Percentiles rank a stretch among this genome's conserved stretches.
Conservation (phyloP, 768 basidiomycete species). For the Russula ochroleuca region DNA sequence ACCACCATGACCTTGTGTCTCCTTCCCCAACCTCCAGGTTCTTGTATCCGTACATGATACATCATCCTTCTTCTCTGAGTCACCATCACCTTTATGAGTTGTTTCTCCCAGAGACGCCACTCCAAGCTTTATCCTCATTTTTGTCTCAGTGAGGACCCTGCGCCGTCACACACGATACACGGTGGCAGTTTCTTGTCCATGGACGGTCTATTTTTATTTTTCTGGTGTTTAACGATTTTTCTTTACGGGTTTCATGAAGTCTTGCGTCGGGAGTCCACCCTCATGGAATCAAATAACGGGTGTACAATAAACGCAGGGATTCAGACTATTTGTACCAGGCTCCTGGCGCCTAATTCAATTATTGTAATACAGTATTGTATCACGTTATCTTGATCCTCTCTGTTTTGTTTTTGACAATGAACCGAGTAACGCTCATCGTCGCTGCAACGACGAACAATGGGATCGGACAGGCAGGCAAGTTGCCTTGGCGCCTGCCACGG, state of each 20-base stretch:
- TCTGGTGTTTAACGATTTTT: not conserved
- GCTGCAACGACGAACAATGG: conserved; percentile 85
- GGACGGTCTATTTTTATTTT: not conserved
- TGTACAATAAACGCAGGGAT: not conserved
- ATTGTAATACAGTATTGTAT: not conserved
- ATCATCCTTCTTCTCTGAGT: not conserved
- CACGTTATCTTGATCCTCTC: not conserved
- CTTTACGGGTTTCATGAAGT: not conserved
- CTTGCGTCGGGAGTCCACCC: not conserved
- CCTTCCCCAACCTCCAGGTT: not conserved
- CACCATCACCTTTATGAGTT: not conserved
- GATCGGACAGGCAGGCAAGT: conserved; percentile 68
- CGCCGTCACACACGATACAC: not conserved
- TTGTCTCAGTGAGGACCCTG: not conserved
- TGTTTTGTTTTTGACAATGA: conserved; percentile 6
- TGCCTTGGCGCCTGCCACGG: conserved; percentile 86
- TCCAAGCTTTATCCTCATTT: not conserved
- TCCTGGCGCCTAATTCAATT: conserved; percentile 1
- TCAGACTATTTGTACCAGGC: not conserved
- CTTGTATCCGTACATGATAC: not conserved
- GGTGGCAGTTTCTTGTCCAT: not conserved
- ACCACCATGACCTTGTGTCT: conserved; percentile 19
- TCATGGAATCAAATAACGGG: not conserved
- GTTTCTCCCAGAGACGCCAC: not conserved
- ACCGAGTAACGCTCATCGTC: conserved; percentile 70